Base-by-base conservation (phyloP, 116 monocot genomes). In the Posidonia oceanica region DNA sequence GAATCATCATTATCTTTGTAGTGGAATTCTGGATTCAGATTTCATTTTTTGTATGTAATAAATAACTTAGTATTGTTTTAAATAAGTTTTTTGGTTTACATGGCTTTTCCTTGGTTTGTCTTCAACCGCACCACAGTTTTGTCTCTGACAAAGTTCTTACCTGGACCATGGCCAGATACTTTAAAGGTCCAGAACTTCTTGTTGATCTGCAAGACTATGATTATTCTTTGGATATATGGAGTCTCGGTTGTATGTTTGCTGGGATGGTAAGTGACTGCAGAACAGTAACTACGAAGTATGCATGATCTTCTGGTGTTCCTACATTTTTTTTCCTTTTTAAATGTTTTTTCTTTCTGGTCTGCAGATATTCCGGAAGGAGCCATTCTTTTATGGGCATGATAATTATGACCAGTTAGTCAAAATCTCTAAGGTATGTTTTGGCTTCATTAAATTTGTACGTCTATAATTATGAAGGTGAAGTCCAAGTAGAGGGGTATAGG, bases 351-450 rank as follows among this genome's bases (percentile, higher is more conserved):
- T 70, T 69, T 66, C 56, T 57, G 18, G 2, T 57, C 21, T 73
- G 18, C 76, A 83, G 80, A 80, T 78, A 74, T 77, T 80, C 67
- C 83, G 88, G 48, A 88, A 88, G 66, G 88, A 88, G 61, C 85
- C 88, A 0, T 88, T 88, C 53, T 85, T 88, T 73, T 88, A 88
- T 61, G 88, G 88, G 17, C 88, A 88, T 69, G 88, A 88, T 71
- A 88, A 88, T 65, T 83, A 85, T 55, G 88, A 88, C 55, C 88
- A 88, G 71, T 80, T 88, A 75, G 85, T 85, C 21, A 88, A 88
- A 76, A 88, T 88, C 42, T 80, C 88, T 23, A 80, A 85, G 83
- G 88, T 70, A 12, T 10, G 38, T 70, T 70, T 58, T 54, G 16
- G 5, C 29, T 58, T 70, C 11, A 7, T 56, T 17, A 6, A 14